Conservation (phyloP, 2,329 filamentous ascomycete genomes). For the Pseudonectria buxi region DNA sequence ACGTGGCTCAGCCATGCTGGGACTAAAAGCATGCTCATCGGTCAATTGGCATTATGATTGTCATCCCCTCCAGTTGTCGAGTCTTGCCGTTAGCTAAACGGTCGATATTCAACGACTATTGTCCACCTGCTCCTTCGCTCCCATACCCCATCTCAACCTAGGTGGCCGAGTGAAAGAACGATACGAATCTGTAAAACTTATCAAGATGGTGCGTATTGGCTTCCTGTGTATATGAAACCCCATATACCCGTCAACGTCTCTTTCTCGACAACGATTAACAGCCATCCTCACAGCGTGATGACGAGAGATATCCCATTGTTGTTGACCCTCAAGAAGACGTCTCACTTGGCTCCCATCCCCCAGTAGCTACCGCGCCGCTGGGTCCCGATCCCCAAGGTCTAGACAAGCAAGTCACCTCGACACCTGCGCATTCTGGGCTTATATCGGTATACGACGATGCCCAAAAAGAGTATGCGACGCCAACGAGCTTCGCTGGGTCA, state of each 20-base stretch:
- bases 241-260: not conserved
- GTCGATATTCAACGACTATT: too few species aligned
- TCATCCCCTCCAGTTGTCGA: too few species aligned
- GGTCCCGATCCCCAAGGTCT: conserved; percentile 3
- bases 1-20: too few species aligned
- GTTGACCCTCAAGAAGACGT: conserved; percentile 1
- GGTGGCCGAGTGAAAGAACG: too few species aligned
- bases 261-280: conserved; percentile 1
- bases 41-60: too few species aligned
- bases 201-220: too few species aligned
- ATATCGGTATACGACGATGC: conserved; percentile 10
- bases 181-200: too few species aligned
- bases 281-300: conserved; percentile 7
- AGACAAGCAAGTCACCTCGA: conserved; percentile 6
- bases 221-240: not conserved
- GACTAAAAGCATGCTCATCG: too few species aligned
- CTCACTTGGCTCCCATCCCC: not conserved
- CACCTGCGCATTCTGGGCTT: conserved; percentile 5
- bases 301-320: conserved; percentile 13
- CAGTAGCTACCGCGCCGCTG: conserved; percentile 2
- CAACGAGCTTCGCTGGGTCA: not conserved
- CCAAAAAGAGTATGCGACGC: conserved; percentile 2
- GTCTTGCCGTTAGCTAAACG: too few species aligned
- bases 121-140: too few species aligned
- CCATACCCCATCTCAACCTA: too few species aligned